Evolutionary conservation across 2,329 filamentous ascomycete species (phyloP).

Genomic region (Calonectria naviculata): DNA sequence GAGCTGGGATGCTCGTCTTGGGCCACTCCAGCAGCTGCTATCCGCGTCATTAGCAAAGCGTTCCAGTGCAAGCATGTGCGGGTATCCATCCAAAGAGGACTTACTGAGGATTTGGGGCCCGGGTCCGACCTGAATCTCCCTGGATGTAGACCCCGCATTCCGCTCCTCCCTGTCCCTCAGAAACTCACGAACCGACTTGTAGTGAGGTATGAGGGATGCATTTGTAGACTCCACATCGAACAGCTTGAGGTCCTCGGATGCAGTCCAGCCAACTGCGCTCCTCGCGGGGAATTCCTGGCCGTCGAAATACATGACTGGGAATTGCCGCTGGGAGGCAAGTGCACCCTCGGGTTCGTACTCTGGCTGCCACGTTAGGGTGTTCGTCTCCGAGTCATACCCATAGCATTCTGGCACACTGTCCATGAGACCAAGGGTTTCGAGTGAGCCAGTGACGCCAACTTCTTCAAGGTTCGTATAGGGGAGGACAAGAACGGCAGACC

Average conservation of each 20-base stretch:
- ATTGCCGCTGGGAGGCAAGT: background rate
- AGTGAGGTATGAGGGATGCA: background rate
- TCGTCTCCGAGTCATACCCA: background rate
- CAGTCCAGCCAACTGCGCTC: slow-evolving; percentile 4
- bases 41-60: background rate
- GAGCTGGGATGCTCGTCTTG: background rate
- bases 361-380: background rate
- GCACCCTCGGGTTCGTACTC: background rate
- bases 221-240: background rate
- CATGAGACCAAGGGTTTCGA: slow-evolving; percentile 11
- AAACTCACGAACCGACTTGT: background rate
- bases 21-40: background rate
- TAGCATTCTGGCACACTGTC: slow-evolving; percentile 16
- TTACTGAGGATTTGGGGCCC: background rate
- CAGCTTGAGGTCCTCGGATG: background rate
- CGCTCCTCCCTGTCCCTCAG: background rate
- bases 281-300: background rate
- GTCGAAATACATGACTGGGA: slow-evolving; percentile 6
- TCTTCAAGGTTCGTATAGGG: background rate
- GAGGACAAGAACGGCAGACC: slow-evolving; percentile 14
- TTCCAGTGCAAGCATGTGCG: background rate
- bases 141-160: background rate
- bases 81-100: background rate
- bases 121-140: background rate
- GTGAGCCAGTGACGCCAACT: background rate